Conservation (phyloP, 1,284 basidiomycete species). For the Mycena citricolor region DNA sequence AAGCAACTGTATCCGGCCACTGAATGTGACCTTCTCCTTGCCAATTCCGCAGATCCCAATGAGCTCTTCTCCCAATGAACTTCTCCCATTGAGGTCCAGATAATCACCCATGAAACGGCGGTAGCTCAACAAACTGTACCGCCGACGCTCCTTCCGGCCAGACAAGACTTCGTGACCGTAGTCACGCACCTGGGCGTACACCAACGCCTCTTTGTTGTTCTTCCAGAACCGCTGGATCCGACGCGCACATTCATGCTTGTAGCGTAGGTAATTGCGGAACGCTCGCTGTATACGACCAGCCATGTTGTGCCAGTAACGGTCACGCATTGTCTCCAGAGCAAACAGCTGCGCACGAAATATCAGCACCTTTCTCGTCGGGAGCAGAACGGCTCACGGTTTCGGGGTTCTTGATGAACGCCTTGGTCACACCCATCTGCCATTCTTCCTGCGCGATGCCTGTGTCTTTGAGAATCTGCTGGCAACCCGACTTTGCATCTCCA, state of each 20-base stretch:
- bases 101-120: slow-evolving; percentile 98
- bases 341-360: slow-evolving; percentile 66
- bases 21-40: slow-evolving; percentile 84
- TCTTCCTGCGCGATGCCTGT: slow-evolving; percentile 96
- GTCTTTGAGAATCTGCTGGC: slow-evolving; percentile 90
- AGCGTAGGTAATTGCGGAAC: slow-evolving; percentile 93
- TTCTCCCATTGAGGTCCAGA: slow-evolving; percentile 84
- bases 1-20: slow-evolving; percentile 81
- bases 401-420: slow-evolving; percentile 99
- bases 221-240: slow-evolving; percentile 99
- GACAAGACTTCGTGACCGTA: slow-evolving; percentile 93
- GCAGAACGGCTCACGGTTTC: slow-evolving; percentile 72
- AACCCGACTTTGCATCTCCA: slow-evolving; percentile 89
- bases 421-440: slow-evolving; percentile 99
- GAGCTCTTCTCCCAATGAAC: slow-evolving; percentile 80
- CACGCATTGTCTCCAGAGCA: slow-evolving; percentile 97
- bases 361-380: slow-evolving; percentile 7
- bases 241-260: slow-evolving; percentile 92
- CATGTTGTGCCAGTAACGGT: slow-evolving; percentile 99
- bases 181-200: slow-evolving; percentile 87
- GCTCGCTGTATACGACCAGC: slow-evolving; percentile 95
- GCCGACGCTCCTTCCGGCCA: slow-evolving; percentile 89
- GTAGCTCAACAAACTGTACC: slow-evolving; percentile 93
- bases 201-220: slow-evolving; percentile 93
- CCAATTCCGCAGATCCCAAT: slow-evolving; percentile 73